Conservation (phyloP, 768 basidiomycete species). For the Fistulinella prunicolor region DNA sequence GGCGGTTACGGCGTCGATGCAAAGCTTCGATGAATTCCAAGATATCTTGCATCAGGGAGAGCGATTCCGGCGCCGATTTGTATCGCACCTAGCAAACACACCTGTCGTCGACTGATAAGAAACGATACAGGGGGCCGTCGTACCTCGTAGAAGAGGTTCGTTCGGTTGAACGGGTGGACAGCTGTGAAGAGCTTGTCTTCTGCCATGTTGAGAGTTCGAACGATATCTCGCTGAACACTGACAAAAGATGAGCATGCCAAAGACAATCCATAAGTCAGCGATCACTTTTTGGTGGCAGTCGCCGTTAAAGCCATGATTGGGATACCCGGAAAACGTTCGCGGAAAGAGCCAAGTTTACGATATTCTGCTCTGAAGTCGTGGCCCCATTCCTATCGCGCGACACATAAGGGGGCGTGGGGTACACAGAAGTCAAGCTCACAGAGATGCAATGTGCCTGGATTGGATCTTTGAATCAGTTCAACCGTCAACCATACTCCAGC, state of each 20-base stretch:
- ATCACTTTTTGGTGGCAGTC: slow-evolving; percentile 68
- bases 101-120: neutral
- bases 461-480: slow-evolving; percentile 1
- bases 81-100: slow-evolving; percentile 54
- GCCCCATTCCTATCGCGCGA: slow-evolving; percentile 68
- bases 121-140: neutral
- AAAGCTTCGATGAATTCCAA: slow-evolving; percentile 63
- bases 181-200: slow-evolving; percentile 55
- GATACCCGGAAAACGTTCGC: slow-evolving; percentile 59
- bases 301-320: slow-evolving; percentile 90
- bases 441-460: slow-evolving; percentile 79
- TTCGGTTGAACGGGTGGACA: slow-evolving; percentile 77
- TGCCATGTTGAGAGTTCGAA: slow-evolving; percentile 60
- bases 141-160: slow-evolving; percentile 82
- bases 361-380: slow-evolving; percentile 79
- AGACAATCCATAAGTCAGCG: neutral
- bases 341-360: slow-evolving; percentile 66
- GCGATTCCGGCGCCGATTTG: slow-evolving; percentile 47
- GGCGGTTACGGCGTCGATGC: slow-evolving; percentile 52
- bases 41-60: slow-evolving; percentile 61
- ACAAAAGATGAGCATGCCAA: slow-evolving; percentile 3
- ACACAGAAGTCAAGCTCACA: slow-evolving; percentile 35
- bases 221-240: slow-evolving; percentile 76
- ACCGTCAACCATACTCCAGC: neutral
- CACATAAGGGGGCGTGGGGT: neutral